These are phyloP conservation scores for Penstemon eatonii DNA, from an alignment of 257 asterid genomes.

Conservation along the genomic window DNA sequence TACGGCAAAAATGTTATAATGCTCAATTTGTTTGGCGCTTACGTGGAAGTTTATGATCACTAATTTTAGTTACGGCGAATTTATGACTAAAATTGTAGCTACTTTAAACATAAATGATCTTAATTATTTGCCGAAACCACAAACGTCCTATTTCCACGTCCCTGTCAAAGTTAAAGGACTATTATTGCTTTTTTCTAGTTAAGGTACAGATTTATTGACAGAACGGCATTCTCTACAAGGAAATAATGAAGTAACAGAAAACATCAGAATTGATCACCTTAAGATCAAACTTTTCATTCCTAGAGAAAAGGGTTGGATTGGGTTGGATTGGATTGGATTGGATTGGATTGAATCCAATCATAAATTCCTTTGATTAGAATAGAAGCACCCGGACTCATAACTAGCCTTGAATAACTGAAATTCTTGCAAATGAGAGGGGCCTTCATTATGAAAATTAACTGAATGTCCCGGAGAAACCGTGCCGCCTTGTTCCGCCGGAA, in stretches of 20 bases:
- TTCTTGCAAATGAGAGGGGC: constrained; percentile 34
- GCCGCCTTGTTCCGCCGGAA: constrained; percentile 23
- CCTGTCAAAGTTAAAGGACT: not conserved
- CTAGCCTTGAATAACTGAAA: constrained; percentile 36
- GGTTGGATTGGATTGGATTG: no score
- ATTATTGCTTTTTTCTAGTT: not conserved
- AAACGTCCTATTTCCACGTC: not conserved
- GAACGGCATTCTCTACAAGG: not conserved
- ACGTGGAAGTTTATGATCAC: not conserved
- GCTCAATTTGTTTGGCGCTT: not conserved
- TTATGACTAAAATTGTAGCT: no score
- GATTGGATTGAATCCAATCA: constrained; percentile 18
- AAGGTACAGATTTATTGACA: constrained; percentile 17
- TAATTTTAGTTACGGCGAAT: not conserved
- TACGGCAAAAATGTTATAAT: not conserved
- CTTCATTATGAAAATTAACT: constrained; percentile 22
- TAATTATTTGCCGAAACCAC: not conserved
- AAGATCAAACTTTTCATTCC: not conserved
- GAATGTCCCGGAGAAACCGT: constrained; percentile 22
- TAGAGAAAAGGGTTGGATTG: not conserved
- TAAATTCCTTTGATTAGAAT: constrained; percentile 29
- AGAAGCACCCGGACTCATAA: constrained; percentile 29
- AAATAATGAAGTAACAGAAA: constrained; percentile 16
- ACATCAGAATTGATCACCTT: not conserved
- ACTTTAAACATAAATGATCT: no score